phyloP scores from a whole-genome alignment of 2,329 filamentous ascomycete genomes.

The Aspergillus flavus region DNA sequence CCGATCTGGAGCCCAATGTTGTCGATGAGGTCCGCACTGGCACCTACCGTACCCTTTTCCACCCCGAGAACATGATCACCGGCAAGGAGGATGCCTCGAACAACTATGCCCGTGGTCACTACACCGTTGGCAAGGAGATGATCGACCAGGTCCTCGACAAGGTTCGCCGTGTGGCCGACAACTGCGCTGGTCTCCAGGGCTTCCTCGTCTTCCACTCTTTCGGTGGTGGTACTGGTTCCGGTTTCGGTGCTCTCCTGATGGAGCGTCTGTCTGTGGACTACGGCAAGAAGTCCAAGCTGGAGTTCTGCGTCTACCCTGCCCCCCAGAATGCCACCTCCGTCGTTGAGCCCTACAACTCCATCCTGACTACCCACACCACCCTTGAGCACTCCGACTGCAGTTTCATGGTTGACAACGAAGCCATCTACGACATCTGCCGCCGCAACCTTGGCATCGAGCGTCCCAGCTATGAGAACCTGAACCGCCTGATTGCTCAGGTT shows the following conservation, averaged over 20 bases:
- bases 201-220: conserved; percentile 99
- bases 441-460: conserved; percentile 96
- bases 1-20: conserved; percentile 99
- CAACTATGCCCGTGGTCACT: conserved; percentile 99
- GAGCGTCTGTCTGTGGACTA: conserved; percentile 99
- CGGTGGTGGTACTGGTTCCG: conserved; percentile 97
- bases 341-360: conserved; percentile 99
- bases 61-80: conserved; percentile 99
- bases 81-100: conserved; percentile 99
- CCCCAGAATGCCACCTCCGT: conserved; percentile 96
- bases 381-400: conserved; percentile 99
- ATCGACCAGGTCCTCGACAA: conserved; percentile 98
- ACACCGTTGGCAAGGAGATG: conserved; percentile 99
- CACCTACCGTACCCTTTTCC: conserved; percentile 93
- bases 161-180: conserved; percentile 95
- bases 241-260: conserved; percentile 97
- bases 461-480: conserved; percentile 97
- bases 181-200: conserved; percentile 96
- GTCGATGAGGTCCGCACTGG: conserved; percentile 99
- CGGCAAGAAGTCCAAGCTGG: conserved; percentile 99
- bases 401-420: conserved; percentile 99
- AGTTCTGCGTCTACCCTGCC: conserved; percentile 99
- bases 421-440: conserved; percentile 99
- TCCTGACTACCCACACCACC: conserved; percentile 97
- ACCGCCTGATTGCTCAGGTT: conserved; percentile 97